These are phyloP conservation scores for Tolypocladium pustulatum DNA, from an alignment of 2,329 filamentous ascomycete species.

Conservation along the genomic window DNA sequence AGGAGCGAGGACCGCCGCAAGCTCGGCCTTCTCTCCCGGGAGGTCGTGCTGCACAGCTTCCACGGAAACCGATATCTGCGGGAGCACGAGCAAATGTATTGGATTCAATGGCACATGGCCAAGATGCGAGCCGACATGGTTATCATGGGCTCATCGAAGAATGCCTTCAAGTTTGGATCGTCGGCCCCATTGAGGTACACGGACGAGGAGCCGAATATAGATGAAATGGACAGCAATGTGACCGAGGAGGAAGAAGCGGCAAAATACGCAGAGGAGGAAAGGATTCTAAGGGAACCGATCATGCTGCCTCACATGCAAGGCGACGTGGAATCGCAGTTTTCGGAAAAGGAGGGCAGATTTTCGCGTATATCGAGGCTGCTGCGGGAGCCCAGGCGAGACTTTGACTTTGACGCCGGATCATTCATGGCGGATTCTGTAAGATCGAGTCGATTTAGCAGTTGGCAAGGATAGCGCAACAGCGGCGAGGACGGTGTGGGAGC, in stretches of 20 bases:
- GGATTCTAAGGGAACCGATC: background rate
- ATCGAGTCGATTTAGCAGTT: background rate
- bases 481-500: background rate
- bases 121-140: conserved; percentile 13
- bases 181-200: conserved; percentile 9
- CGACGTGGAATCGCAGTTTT: background rate
- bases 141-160: conserved; percentile 5
- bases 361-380: background rate
- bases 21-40: conserved; percentile 46
- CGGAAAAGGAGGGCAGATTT: background rate
- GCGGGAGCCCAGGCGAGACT: background rate
- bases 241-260: background rate
- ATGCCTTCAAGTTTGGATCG: conserved; percentile 11
- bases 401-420: background rate
- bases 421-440: background rate
- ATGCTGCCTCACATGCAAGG: background rate
- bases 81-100: conserved; percentile 52
- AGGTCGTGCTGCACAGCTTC: conserved; percentile 49
- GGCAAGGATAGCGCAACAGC: background rate
- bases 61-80: conserved; percentile 48
- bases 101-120: conserved; percentile 29
- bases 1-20: conserved; percentile 44
- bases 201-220: conserved; percentile 7
- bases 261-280: background rate
- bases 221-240: conserved; percentile 3